Evolutionary conservation across 129 eudicot genomes (phyloP).

Genomic region (Flaveria trinervia): DNA sequence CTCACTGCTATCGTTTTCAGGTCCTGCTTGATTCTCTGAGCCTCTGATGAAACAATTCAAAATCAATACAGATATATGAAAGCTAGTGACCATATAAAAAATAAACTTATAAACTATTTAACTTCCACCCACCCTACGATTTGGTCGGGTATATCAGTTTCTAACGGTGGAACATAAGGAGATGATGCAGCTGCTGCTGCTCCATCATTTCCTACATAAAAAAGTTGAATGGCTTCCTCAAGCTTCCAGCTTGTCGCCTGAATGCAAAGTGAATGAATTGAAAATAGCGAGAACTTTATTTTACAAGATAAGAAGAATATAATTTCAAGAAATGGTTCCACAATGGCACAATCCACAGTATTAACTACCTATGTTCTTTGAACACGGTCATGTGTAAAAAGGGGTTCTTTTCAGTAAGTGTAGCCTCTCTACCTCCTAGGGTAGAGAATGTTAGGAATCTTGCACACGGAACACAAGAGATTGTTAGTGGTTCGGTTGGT

Average conservation of each 20-base stretch:
- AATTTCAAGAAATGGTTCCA: not conserved
- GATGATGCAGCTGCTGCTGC: slow-evolving; percentile 42
- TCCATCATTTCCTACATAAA: slow-evolving; percentile 75
- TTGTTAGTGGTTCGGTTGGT: too few species aligned
- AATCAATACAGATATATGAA: not conserved
- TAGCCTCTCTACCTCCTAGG: too few species aligned
- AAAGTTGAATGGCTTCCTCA: slow-evolving; percentile 94
- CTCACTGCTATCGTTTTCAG: slow-evolving; percentile 45
- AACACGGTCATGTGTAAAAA: not conserved
- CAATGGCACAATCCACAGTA: not conserved
- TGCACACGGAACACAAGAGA: too few species aligned
- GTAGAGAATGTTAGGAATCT: too few species aligned
- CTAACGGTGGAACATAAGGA: slow-evolving; percentile 47
- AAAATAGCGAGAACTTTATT: not conserved
- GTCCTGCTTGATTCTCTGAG: slow-evolving; percentile 35
- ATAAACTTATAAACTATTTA: not conserved
- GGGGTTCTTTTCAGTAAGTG: too few species aligned
- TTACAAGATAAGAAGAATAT: not conserved
- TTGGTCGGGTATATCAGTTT: slow-evolving; percentile 46
- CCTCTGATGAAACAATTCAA: slow-evolving; percentile 36
- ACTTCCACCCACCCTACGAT: slow-evolving; percentile 46
- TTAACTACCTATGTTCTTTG: not conserved
- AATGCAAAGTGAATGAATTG: not conserved
- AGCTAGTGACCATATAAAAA: not conserved
- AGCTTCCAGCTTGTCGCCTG: slow-evolving; percentile 99